Evolutionary conservation across 208 protist species (phyloP).

Genomic region (Crithidia thermophila): DNA sequence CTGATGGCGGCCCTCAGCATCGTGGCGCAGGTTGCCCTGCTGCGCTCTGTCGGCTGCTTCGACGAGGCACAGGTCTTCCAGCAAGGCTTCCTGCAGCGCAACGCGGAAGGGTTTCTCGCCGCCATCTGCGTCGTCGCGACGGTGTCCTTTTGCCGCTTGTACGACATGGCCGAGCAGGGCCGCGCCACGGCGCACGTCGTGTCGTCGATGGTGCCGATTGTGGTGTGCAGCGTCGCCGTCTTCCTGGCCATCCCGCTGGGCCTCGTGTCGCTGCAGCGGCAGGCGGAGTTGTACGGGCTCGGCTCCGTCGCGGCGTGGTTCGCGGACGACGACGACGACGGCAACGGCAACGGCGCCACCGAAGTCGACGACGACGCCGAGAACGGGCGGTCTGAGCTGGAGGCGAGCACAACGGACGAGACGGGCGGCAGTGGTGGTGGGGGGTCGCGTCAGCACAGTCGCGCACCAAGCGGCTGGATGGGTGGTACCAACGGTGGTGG

Average conservation of each 20-base stretch:
- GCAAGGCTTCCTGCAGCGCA: slow-evolving; percentile 45
- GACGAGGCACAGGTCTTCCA: slow-evolving; percentile 35
- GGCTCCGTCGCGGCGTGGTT: slow-evolving; percentile 36
- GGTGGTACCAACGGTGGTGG: neutral
- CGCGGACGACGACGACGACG: slow-evolving; percentile 32
- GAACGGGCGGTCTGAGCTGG: neutral
- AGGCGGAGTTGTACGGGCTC: slow-evolving; percentile 47
- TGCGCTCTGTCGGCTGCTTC: slow-evolving; percentile 56
- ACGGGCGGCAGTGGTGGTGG: too few relatives aligned
- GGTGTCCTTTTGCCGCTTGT: slow-evolving; percentile 57
- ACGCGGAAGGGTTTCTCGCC: slow-evolving; percentile 74
- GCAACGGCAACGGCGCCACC: slow-evolving; percentile 10
- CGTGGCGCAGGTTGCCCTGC: slow-evolving; percentile 47
- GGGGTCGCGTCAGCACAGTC: neutral
- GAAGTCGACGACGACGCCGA: neutral
- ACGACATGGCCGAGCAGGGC: slow-evolving; percentile 40
- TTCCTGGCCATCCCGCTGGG: slow-evolving; percentile 67
- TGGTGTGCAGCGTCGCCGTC: slow-evolving; percentile 54
- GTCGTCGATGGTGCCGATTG: slow-evolving; percentile 51
- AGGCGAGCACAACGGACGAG: slow-evolving; percentile 1
- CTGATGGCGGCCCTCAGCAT: slow-evolving; percentile 48
- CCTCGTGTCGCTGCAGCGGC: slow-evolving; percentile 68
- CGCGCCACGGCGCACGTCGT: slow-evolving; percentile 25
- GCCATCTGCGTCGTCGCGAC: slow-evolving; percentile 55
- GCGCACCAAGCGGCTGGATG: neutral